Base-by-base conservation (phyloP, 2,329 filamentous ascomycete species). In the Phaeosphaeriaceae sp. region DNA sequence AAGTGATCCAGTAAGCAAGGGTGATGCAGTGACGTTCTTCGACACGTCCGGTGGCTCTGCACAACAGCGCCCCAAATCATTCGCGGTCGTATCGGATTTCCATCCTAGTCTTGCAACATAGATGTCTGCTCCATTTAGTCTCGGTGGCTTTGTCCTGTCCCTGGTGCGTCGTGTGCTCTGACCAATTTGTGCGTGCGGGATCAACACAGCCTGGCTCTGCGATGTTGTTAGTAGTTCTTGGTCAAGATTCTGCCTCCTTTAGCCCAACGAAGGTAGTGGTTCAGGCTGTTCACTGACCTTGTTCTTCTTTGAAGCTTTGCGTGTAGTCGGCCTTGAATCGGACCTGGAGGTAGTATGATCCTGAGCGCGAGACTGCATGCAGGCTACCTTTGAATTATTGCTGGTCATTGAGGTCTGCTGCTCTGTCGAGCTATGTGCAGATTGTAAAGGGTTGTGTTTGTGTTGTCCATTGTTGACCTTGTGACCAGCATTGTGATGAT, bases 121-220 rank as follows among this genome's bases (percentile, higher is more conserved):
- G 0, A 86, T 65, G 65, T 85, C 83, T 3, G 83, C 82, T 9
- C 83, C 82, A 28, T 81, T 75, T 0, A 85, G 77, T 40, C 80
- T 78, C 7, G 78, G 76, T 60, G 82, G 72, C 67, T 82, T 84
- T 65, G 76, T 83, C 10, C 81, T 78, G 4, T 81, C 79, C 22
- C 64, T 66, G 15, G 78, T 54, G 52, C 55, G 68, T 52, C 55
- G 56, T 22, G 57, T 65, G 17, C 42, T 61, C 35, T 67, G 65
- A 51, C 55, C 61, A n/a, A 61, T 69, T 21, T 58, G 73, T 40
- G 72, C 70, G 47, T 70, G 69, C 11, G 72, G 71, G 13, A 75
- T 51, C n/a, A 78, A 63, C 30, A 70, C 50, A 2, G 65, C 59
- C 53, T 73, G 64, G 6, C 58, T 28, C 43, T 59, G 52, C 40